Conservation (phyloP, 106 monocot species). For the Apostasia ramifera region DNA sequence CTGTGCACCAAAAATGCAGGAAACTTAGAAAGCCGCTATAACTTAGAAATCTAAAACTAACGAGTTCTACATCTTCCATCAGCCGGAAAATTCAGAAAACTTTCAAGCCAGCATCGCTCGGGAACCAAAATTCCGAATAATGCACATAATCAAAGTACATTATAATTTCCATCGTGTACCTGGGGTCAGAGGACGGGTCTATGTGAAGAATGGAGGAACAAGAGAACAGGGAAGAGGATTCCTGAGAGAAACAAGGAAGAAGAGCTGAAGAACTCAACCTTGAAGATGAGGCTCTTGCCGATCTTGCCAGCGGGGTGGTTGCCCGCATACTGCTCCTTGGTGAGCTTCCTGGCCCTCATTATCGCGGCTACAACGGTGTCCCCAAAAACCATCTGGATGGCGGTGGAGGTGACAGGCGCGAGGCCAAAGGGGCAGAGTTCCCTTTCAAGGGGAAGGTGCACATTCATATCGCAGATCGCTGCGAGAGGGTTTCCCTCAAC, state of each 20-base stretch:
- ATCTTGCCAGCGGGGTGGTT: conserved; percentile 86
- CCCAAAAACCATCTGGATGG: conserved; percentile 74
- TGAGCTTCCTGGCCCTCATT: conserved; percentile 48
- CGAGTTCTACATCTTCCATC: too few species aligned
- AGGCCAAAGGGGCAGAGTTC: conserved; percentile 79
- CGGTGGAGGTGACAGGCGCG: conserved; percentile 69
- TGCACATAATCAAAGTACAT: too few species aligned
- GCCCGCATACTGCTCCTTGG: conserved; percentile 56
- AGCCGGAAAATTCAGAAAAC: too few species aligned
- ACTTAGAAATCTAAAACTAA: too few species aligned
- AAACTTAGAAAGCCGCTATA: too few species aligned
- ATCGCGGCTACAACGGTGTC: conserved; percentile 66
- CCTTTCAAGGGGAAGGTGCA: conserved; percentile 55
- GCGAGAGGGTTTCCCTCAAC: conserved; percentile 38
- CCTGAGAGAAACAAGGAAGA: neutral
- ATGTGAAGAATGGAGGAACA: neutral
- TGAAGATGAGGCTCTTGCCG: conserved; percentile 86
- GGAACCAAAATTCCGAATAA: too few species aligned
- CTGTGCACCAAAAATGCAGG: too few species aligned
- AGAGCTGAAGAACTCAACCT: conserved; percentile 17
- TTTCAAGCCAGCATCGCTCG: too few species aligned
- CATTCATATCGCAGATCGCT: conserved; percentile 45
- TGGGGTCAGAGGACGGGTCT: too few species aligned
- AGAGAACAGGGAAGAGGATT: neutral
- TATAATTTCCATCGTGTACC: too few species aligned